Evolutionary conservation across 108 stramenopile genomes (phyloP).

Genomic region (Skeletonema costatum): DNA sequence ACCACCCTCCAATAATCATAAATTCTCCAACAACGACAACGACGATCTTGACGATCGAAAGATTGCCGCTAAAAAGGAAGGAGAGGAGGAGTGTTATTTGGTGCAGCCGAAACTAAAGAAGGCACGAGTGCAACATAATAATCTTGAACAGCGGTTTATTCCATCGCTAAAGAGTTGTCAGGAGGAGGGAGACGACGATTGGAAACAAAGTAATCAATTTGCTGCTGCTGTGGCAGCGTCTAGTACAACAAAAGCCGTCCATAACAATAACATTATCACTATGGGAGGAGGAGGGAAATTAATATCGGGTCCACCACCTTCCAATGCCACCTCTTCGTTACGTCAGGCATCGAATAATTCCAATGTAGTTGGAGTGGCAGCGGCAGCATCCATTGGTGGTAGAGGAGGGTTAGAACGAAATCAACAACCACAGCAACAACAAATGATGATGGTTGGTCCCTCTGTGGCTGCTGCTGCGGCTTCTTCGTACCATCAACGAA

Average conservation of each 20-base stretch:
- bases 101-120: not conserved
- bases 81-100: not conserved
- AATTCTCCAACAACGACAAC: not conserved
- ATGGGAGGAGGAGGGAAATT: conserved; percentile 2
- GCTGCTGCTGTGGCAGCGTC: not conserved
- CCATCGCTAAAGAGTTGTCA: not conserved
- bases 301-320: not conserved
- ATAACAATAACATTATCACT: not conserved
- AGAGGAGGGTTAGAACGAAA: not conserved
- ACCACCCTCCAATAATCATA: not conserved
- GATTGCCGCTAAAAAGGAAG: not conserved
- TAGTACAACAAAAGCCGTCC: not conserved
- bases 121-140: not conserved
- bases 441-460: not conserved
- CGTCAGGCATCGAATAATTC: not conserved
- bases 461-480: not conserved
- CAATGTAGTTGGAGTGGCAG: too few species aligned
- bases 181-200: not conserved
- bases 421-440: too few species aligned
- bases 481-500: too few species aligned
- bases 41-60: not conserved
- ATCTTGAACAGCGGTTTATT: not conserved
- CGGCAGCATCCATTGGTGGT: not conserved
- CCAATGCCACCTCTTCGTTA: not conserved
- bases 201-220: not conserved